These are phyloP conservation scores for Wickerhamiella spandovensis DNA, from an alignment of 805 yeast genomes.

Conservation along the genomic window DNA sequence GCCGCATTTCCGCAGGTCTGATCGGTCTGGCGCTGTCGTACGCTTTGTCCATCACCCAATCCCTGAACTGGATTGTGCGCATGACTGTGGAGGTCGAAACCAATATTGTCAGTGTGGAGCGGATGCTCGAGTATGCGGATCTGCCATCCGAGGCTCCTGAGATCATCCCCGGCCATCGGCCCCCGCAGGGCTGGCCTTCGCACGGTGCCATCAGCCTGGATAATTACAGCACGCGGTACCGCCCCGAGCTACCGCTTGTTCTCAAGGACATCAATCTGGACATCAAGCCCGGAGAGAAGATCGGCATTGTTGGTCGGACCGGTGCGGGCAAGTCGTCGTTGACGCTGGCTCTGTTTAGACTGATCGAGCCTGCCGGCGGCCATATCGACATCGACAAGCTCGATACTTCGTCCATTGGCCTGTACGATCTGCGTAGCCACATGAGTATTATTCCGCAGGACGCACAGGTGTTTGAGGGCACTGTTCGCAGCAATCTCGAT, in stretches of 20 bases:
- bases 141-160: conserved; percentile 77
- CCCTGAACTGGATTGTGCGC: conserved; percentile 94
- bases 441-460: conserved; percentile 88
- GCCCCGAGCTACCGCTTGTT: conserved; percentile 69
- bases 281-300: conserved; percentile 63
- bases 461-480: conserved; percentile 82
- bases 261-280: conserved; percentile 52
- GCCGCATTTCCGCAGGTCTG: conserved; percentile 71
- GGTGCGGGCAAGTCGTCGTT: conserved; percentile 92
- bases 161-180: conserved; percentile 49
- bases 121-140: conserved; percentile 78
- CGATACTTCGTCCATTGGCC: conserved; percentile 53
- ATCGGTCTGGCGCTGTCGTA: conserved; percentile 91
- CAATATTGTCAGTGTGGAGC: conserved; percentile 90
- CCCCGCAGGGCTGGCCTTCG: conserved; percentile 52
- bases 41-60: conserved; percentile 83
- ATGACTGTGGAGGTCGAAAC: conserved; percentile 98
- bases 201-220: conserved; percentile 54
- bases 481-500: conserved; percentile 74
- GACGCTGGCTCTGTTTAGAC: conserved; percentile 70
- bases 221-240: conserved; percentile 70
- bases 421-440: conserved; percentile 61
- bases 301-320: conserved; percentile 94
- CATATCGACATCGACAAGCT: conserved; percentile 58
- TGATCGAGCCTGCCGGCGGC: conserved; percentile 69